Base-by-base conservation (phyloP, 805 yeast species). In the Cyberlindnera saturnus region DNA sequence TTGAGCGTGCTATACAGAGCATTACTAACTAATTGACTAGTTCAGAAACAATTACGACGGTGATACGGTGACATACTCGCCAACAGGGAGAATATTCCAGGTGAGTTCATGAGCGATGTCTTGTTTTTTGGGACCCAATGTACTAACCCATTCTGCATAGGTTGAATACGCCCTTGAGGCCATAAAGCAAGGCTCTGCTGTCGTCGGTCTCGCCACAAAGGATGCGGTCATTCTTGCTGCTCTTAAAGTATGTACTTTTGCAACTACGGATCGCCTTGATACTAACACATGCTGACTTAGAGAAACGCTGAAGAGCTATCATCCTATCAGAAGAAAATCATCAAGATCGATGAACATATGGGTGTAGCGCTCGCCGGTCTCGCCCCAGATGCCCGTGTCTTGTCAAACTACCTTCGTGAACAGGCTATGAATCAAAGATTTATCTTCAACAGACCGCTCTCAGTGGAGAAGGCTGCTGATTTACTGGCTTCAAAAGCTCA, bases 1-100 rank as follows among this genome's bases (percentile, higher is more conserved):
- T 20, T 20, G 23, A 20, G 5, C 18, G 23, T 20, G 23, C 8
- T 20, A 6, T 7, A 23, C 5, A 18, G 5, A 8, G 23, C 14
- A 13, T 6, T 16, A 33, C 29, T 34, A 23, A 32, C 26, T 4
- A 36, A 6, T 15, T 9, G 14, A 11, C 20, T 33, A 36, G 99
- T 93, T 93, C 64, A 88, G 99, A 76, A 93, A 93, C 70, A 93
- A 95, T 59, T 93, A 93, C 75, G 99, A 93, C 66, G 95, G 95
- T 74, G 99, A 93, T 66, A 83, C 98, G 38, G 96, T 93, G 46
- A 93, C 99, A 13, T 93, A 87, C 69, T 91, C 98, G 30, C 96
- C 96, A 44, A 88, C 96, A 5, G 96, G 96, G 5, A 77, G 96
- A 55, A 77, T 88, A 46, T 89, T 88, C 68, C 96, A 87, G 66